phyloP scores from a whole-genome alignment of 1,284 basidiomycete species.

The Kalmanozyma brasiliensis region DNA sequence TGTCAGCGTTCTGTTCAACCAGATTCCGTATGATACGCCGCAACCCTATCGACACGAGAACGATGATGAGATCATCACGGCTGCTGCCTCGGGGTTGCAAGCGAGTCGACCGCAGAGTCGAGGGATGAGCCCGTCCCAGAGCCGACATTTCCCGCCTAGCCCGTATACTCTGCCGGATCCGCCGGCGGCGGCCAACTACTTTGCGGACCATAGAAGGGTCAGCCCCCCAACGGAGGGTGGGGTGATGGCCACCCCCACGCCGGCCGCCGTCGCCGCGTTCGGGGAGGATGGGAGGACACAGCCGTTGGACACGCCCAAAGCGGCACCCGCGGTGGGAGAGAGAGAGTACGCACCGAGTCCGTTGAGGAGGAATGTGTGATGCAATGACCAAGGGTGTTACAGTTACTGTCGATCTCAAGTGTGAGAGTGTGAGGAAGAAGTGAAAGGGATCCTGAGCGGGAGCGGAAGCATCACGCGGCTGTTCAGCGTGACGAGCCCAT shows the following conservation, averaged over 20 bases:
- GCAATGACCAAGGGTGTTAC: too few species aligned
- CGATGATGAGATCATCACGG: constrained; percentile 32
- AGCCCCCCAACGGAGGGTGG: constrained; percentile 7
- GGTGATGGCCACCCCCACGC: not conserved
- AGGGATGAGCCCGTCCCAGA: constrained; percentile 11
- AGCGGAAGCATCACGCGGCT: too few species aligned
- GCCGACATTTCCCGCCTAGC: constrained; percentile 32
- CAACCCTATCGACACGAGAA: constrained; percentile 65
- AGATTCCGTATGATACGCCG: constrained; percentile 66
- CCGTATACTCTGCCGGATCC: constrained; percentile 59
- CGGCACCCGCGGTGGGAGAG: not conserved
- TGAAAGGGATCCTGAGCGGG: too few species aligned
- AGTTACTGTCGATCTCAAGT: too few species aligned
- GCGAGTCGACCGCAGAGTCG: constrained; percentile 7
- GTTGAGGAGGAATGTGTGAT: constrained; percentile 33
- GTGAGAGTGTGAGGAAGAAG: too few species aligned
- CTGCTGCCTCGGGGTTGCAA: constrained; percentile 1
- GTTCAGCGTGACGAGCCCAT: not conserved
- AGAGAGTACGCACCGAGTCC: constrained; percentile 26
- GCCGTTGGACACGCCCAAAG: constrained; percentile 30
- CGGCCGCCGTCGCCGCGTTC: not conserved
- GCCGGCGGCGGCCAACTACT: constrained; percentile 53
- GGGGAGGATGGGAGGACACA: not conserved
- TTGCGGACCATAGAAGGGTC: constrained; percentile 23
- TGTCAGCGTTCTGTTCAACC: constrained; percentile 64